phyloP scores from a whole-genome alignment of 768 basidiomycete species.

The Macrolepiota dolichaula region DNA sequence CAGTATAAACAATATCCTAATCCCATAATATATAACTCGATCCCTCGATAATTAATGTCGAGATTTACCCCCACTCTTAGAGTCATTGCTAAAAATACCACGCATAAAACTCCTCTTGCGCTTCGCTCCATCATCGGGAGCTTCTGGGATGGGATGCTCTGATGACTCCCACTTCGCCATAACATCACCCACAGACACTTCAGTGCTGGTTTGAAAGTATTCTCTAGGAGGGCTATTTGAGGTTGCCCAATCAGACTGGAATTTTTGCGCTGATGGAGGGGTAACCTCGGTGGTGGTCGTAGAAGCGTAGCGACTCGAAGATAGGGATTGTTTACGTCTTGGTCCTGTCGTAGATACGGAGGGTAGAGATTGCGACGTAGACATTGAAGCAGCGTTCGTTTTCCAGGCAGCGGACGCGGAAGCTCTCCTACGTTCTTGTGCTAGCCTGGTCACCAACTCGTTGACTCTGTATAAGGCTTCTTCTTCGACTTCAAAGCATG shows the following conservation, averaged over 20 bases:
- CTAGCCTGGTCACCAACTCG: constrained; percentile 45
- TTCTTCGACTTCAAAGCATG: constrained; percentile 70
- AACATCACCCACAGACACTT: neutral
- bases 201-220: neutral
- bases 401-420: constrained; percentile 14
- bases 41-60: neutral
- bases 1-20: constrained; percentile 23
- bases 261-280: neutral
- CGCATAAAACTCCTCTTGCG: constrained; percentile 39
- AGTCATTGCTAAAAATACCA: constrained; percentile 39
- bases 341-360: neutral
- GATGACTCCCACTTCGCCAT: constrained; percentile 12
- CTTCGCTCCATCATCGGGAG: constrained; percentile 35
- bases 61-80: neutral
- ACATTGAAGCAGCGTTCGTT: neutral
- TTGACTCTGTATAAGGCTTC: constrained; percentile 64
- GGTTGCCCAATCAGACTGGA: neutral
- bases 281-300: neutral
- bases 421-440: constrained; percentile 17
- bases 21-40: constrained; percentile 5
- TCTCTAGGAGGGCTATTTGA: neutral
- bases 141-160: constrained; percentile 23
- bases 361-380: neutral
- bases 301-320: neutral
- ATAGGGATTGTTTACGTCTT: neutral